A percentile compares a stretch with the other conserved stretches of the same genome.
phyloP scores from a whole-genome alignment of 2,329 filamentous ascomycete species.

The Fusarium palustre region DNA sequence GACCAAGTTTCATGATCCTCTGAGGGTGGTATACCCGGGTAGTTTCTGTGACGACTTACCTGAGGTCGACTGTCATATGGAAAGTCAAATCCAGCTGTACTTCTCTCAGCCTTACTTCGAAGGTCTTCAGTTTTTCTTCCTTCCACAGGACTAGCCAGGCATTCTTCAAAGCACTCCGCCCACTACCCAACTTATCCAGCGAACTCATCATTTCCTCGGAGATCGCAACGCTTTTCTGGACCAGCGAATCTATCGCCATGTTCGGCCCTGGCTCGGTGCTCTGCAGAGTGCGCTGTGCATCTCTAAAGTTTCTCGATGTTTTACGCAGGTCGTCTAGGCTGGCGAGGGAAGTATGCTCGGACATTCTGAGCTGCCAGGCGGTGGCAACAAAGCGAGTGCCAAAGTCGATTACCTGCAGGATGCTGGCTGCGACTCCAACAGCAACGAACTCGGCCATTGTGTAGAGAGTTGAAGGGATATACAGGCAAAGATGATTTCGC shows the following conservation, averaged over 20 bases:
- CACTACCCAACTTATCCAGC: neutral
- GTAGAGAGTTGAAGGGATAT: accelerated
- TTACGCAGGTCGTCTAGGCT: neutral
- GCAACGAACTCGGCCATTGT: constrained; percentile 18
- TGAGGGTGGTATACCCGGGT: neutral
- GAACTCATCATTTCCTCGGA: neutral
- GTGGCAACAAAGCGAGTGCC: constrained; percentile 16
- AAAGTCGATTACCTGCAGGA: constrained; percentile 20
- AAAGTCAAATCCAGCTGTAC: constrained; percentile 4
- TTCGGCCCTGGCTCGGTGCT: neutral
- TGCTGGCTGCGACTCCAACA: constrained; percentile 5
- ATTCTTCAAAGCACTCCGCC: neutral
- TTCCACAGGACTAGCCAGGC: constrained; percentile 5
- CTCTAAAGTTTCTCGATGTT: neutral
- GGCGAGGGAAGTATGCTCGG: neutral
- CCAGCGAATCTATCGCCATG: neutral
- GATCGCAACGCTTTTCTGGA: neutral
- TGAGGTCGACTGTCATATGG: neutral
- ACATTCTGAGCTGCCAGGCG: neutral
- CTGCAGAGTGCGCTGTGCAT: neutral
- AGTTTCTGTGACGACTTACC: neutral
- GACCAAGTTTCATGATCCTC: neutral
- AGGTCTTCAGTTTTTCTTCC: neutral
- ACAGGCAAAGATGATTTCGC: accelerated
- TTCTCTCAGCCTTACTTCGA: neutral